A percentile compares a stretch with the other conserved stretches of the same genome.
phyloP scores from a whole-genome alignment of 2,329 filamentous ascomycete species.

The Gaeumannomyces tritici region DNA sequence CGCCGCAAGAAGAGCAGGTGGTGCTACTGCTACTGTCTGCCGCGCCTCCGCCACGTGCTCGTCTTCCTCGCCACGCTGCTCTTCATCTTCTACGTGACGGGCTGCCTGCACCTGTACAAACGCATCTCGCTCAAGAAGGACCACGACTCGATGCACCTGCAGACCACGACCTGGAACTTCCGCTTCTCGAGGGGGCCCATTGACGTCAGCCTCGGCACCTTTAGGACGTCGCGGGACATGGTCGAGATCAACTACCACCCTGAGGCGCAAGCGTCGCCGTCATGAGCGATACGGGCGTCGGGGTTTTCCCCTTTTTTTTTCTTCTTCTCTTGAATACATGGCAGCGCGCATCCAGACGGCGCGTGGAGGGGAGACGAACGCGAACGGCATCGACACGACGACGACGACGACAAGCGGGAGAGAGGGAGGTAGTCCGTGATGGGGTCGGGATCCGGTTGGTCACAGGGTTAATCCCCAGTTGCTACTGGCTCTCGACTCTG shows the following conservation, averaged over 20 bases:
- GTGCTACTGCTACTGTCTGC: background rate
- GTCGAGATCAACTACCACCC: slow-evolving; percentile 2
- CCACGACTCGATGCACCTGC: slow-evolving; percentile 1
- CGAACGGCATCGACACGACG: background rate
- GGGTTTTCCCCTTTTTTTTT: no score
- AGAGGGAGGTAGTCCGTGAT: background rate
- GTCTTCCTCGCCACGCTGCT: background rate
- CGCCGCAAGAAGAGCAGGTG: background rate
- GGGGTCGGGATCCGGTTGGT: no score
- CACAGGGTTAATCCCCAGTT: background rate
- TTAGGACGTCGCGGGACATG: background rate
- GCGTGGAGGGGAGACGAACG: background rate
- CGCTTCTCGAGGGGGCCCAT: slow-evolving; percentile 3
- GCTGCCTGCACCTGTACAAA: slow-evolving; percentile 3
- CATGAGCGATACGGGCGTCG: background rate
- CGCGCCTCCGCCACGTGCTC: background rate
- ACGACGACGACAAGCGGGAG: background rate
- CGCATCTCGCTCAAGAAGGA: slow-evolving; percentile 5
- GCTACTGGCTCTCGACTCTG: background rate
- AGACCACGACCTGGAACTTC: slow-evolving; percentile 4
- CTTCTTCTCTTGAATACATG: background rate
- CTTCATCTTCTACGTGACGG: slow-evolving; percentile 2
- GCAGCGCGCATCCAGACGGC: background rate
- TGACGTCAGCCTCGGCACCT: slow-evolving; percentile 2
- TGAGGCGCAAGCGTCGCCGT: background rate